These are phyloP conservation scores for Cutaneotrichosporon arboriforme DNA, from an alignment of 1,284 basidiomycete genomes.

Conservation along the genomic window DNA sequence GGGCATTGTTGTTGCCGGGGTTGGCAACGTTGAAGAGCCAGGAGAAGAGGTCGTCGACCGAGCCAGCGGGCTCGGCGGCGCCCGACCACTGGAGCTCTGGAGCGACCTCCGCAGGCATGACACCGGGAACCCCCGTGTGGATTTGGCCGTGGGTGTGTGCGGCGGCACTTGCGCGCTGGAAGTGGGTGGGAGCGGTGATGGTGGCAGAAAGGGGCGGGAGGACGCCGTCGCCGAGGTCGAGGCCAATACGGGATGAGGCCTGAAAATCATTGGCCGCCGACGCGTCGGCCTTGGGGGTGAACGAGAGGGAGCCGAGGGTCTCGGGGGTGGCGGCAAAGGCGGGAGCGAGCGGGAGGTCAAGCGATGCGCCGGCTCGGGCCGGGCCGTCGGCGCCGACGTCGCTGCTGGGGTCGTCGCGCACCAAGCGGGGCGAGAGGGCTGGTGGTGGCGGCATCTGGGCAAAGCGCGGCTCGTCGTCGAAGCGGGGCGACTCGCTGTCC, in stretches of 20 bases:
- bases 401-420: background rate
- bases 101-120: constrained; percentile 3
- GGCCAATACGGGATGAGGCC: background rate
- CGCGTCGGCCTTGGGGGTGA: constrained; percentile 2
- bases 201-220: background rate
- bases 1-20: background rate
- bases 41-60: constrained; percentile 16
- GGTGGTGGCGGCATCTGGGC: background rate
- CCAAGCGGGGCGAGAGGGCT: background rate
- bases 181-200: background rate
- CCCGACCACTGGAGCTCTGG: background rate
- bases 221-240: background rate
- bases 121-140: background rate
- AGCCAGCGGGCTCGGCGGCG: constrained; percentile 2
- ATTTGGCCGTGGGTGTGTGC: background rate
- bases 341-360: constrained; percentile 14
- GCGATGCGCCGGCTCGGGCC: background rate
- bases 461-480: background rate
- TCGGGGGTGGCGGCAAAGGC: constrained; percentile 19
- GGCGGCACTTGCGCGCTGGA: background rate
- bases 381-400: background rate
- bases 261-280: background rate
- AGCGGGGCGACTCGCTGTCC: background rate
- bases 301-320: constrained; percentile 12
- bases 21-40: constrained; percentile 18